phyloP scores from a whole-genome alignment of 2,329 filamentous ascomycete genomes.

The Lasiodiplodia theobromae region DNA sequence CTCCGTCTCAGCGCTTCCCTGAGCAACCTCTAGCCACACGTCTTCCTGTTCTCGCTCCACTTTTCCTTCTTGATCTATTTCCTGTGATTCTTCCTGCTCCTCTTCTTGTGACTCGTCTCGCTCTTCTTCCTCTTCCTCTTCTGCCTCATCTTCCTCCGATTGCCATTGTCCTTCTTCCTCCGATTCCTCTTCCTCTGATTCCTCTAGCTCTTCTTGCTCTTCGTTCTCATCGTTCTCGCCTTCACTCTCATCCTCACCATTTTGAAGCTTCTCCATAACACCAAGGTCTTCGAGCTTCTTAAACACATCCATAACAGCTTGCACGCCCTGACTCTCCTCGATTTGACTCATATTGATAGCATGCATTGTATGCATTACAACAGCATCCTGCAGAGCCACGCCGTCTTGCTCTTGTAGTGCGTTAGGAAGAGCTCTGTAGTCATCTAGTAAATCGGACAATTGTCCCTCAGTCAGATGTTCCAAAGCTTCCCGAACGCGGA shows the following conservation, averaged over 20 bases:
- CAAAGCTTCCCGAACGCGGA: not conserved
- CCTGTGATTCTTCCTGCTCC: not conserved
- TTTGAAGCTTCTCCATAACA: not conserved
- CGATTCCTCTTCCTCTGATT: not conserved
- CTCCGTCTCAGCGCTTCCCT: not conserved
- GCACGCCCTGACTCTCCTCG: not conserved
- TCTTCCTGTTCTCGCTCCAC: not conserved
- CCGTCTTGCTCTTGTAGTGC: conserved; percentile 4
- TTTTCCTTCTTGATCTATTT: not conserved
- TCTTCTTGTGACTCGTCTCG: not conserved
- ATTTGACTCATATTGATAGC: not conserved
- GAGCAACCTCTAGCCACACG: not conserved
- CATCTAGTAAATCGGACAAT: not conserved
- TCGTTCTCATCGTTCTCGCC: not conserved
- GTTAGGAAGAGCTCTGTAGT: not conserved
- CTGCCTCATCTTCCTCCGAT: not conserved
- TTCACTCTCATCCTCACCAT: not conserved
- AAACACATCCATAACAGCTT: not conserved
- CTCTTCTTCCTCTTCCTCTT: not conserved
- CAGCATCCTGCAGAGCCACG: not conserved
- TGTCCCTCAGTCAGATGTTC: not conserved
- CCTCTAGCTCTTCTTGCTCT: not conserved
- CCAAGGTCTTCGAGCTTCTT: not conserved
- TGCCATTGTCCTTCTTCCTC: not conserved
- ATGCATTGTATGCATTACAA: conserved; percentile 12